phyloP scores from a whole-genome alignment of 306 rosid genomes.

The Citrullus mucosospermus region DNA sequence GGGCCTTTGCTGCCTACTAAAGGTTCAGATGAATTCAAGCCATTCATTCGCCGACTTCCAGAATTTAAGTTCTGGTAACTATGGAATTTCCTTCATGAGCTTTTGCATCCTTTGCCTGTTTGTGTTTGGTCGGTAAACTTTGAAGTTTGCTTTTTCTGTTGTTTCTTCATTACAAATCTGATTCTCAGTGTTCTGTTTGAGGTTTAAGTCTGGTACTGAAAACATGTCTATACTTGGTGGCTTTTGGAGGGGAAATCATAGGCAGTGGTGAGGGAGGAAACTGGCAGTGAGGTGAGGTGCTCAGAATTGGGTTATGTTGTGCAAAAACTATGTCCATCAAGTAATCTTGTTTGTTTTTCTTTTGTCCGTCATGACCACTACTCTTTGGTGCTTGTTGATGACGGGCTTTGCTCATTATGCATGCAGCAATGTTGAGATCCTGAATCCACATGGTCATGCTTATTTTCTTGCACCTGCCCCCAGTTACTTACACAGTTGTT shows the following conservation, averaged over 20 bases:
- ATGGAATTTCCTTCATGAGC: conserved; percentile 1
- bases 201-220: neutral
- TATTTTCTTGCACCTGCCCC: neutral
- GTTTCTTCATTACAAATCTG: neutral
- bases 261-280: neutral
- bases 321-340: neutral
- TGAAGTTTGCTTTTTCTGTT: neutral
- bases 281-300: neutral
- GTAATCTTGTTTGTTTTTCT: neutral
- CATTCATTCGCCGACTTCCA: conserved; percentile 83
- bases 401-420: neutral
- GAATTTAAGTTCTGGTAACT: conserved; percentile 90
- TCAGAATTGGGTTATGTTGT: neutral
- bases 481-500: neutral
- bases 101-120: neutral
- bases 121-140: neutral
- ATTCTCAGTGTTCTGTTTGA: neutral
- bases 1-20: conserved; percentile 69
- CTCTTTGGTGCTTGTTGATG: neutral
- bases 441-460: neutral
- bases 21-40: conserved; percentile 85
- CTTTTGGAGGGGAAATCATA: neutral
- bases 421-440: neutral
- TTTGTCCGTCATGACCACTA: neutral
- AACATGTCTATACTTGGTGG: neutral